Percentiles rank a stretch among this genome's conserved stretches.
phyloP scores from a whole-genome alignment of 2,329 filamentous ascomycete genomes.

The Fusarium nygamai region DNA sequence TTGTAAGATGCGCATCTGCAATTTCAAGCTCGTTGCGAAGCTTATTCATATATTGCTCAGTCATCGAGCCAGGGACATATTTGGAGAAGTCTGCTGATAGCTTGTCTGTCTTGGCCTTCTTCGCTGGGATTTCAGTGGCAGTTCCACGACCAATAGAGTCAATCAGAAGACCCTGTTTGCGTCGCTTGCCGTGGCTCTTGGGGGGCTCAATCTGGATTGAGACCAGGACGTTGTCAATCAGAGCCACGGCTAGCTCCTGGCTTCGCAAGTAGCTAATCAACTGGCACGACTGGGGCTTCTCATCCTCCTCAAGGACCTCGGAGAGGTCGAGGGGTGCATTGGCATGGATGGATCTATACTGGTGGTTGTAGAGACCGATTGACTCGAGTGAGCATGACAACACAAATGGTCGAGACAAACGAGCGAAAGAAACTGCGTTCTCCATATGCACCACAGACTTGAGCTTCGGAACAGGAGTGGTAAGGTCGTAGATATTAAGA shows the following conservation, averaged over 20 bases:
- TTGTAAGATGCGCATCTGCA: slow-evolving; percentile 60
- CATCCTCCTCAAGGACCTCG: slow-evolving; percentile 49
- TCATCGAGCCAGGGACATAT: slow-evolving; percentile 60
- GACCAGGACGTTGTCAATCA: slow-evolving; percentile 71
- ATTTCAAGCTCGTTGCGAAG: slow-evolving; percentile 56
- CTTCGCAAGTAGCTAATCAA: slow-evolving; percentile 72
- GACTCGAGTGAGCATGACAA: slow-evolving; percentile 67
- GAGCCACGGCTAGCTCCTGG: slow-evolving; percentile 71
- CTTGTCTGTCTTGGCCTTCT: slow-evolving; percentile 47
- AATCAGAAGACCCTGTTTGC: slow-evolving; percentile 72
- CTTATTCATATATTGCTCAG: slow-evolving; percentile 59
- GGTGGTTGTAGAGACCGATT: slow-evolving; percentile 74
- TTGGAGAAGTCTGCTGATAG: slow-evolving; percentile 48
- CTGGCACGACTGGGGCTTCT: slow-evolving; percentile 51
- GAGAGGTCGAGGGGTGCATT: slow-evolving; percentile 57
- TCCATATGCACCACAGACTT: slow-evolving; percentile 63
- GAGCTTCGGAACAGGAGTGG: slow-evolving; percentile 68
- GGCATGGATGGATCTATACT: slow-evolving; percentile 70
- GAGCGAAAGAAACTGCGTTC: slow-evolving; percentile 69
- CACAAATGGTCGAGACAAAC: slow-evolving; percentile 73
- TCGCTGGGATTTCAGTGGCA: slow-evolving; percentile 49
- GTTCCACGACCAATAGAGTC: slow-evolving; percentile 77
- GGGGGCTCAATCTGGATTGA: slow-evolving; percentile 76
- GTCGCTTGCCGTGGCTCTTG: slow-evolving; percentile 63
- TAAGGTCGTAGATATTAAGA: slow-evolving; percentile 72